Conservation (phyloP, 1,284 basidiomycete species). For the Filobasidium uniguttulatum region DNA sequence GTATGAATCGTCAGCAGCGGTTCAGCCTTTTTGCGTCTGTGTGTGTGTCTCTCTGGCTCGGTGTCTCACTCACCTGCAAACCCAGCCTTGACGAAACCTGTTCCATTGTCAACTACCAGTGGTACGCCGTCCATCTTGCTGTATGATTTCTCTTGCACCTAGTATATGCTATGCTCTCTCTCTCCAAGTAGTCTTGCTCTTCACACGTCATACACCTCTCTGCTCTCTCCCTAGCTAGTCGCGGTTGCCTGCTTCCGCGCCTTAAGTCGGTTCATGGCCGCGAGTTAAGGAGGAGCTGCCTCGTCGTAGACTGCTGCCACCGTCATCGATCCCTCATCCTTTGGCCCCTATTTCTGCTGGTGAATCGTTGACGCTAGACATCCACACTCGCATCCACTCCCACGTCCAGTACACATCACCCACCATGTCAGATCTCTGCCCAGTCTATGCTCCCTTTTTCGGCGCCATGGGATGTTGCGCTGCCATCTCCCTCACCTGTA, state of each 20-base stretch:
- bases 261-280: too few relatives aligned
- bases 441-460: slow-evolving; percentile 93
- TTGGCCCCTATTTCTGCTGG: too few relatives aligned
- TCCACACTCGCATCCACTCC: not conserved
- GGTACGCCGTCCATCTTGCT: slow-evolving; percentile 39
- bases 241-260: too few relatives aligned
- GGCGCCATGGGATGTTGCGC: slow-evolving; percentile 93
- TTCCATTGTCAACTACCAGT: slow-evolving; percentile 93
- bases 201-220: too few relatives aligned
- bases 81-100: slow-evolving; percentile 42
- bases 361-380: not conserved
- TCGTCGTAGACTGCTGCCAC: not conserved
- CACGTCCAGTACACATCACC: slow-evolving; percentile 11
- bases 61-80: slow-evolving; percentile 43
- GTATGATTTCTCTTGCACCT: too few relatives aligned
- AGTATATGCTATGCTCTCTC: too few relatives aligned
- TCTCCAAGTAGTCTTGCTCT: too few relatives aligned
- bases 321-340: not conserved
- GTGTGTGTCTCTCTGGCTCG: not conserved
- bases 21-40: slow-evolving; percentile 8
- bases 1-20: not conserved
- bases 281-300: not conserved
- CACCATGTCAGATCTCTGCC: slow-evolving; percentile 80
- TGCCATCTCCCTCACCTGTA: slow-evolving; percentile 95
- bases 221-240: too few relatives aligned